These are phyloP conservation scores for Wickerhamiella domercqiae DNA, from an alignment of 805 yeast species.

Conservation along the genomic window DNA sequence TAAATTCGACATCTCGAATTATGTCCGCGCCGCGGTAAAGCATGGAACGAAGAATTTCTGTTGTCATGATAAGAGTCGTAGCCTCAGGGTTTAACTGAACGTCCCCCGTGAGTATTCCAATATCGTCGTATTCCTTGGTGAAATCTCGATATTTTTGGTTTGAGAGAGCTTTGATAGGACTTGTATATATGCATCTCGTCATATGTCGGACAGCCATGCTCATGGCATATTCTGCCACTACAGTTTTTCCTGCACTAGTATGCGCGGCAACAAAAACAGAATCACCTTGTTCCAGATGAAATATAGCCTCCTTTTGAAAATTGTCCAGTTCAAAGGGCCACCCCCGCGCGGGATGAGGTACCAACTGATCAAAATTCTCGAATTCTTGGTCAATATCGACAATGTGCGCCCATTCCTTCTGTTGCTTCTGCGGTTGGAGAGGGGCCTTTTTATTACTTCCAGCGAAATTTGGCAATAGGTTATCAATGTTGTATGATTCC, in stretches of 20 bases:
- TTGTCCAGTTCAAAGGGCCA: constrained; percentile 94
- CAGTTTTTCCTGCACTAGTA: constrained; percentile 97
- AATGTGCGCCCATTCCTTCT: constrained; percentile 84
- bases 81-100: constrained; percentile 97
- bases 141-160: constrained; percentile 86
- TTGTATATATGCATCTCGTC: constrained; percentile 93
- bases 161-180: constrained; percentile 84
- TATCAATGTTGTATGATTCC: constrained; percentile 26
- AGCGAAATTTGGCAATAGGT: constrained; percentile 35
- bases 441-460: constrained; percentile 28
- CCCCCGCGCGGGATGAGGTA: constrained; percentile 81
- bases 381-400: constrained; percentile 75
- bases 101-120: constrained; percentile 93
- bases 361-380: constrained; percentile 70
- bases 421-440: constrained; percentile 12
- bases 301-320: constrained; percentile 93
- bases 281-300: constrained; percentile 92
- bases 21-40: constrained; percentile 91
- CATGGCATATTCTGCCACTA: constrained; percentile 95
- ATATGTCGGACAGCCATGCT: constrained; percentile 91
- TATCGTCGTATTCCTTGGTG: constrained; percentile 65
- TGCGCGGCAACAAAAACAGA: constrained; percentile 98
- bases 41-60: constrained; percentile 91
- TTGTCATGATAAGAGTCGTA: constrained; percentile 91
- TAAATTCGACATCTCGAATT: constrained; percentile 93